Percentiles rank a stretch among this genome's conserved stretches.
Conservation (phyloP, 2,329 filamentous ascomycete genomes). For the Apiospora saccharicola region DNA sequence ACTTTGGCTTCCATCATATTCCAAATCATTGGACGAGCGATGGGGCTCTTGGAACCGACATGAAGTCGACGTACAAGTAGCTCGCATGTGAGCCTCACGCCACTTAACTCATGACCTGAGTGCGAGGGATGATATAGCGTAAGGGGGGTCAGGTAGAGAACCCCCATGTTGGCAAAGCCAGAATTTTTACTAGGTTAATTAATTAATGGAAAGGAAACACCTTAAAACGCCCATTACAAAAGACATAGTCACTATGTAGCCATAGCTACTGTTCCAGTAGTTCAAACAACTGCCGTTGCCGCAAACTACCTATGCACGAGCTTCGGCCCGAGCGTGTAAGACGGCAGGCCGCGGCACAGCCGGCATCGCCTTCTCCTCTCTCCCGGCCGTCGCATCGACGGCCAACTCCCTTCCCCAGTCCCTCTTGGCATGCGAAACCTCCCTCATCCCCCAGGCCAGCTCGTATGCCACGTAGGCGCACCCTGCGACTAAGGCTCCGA, state of each 20-base stretch:
- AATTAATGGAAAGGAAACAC: not conserved
- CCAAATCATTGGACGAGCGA: not conserved
- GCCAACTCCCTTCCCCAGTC: not conserved
- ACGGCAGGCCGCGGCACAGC: not conserved
- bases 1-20: not conserved
- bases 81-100: not conserved
- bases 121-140: not conserved
- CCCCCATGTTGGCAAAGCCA: not conserved
- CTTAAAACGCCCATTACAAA: no score
- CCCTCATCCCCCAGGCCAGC: not conserved
- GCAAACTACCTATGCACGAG: not conserved
- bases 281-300: not conserved
- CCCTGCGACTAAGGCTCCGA: not conserved
- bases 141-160: not conserved
- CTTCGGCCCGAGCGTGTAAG: not conserved
- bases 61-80: not conserved
- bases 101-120: not conserved
- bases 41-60: not conserved
- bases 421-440: not conserved
- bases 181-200: not conserved
- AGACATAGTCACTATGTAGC: not conserved
- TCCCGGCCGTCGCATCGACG: not conserved
- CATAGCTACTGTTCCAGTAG: not conserved
- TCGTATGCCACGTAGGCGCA: not conserved
- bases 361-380: not conserved